Evolutionary conservation across 139 green algal species (phyloP).

Genomic region (Eudorina sp.): DNA sequence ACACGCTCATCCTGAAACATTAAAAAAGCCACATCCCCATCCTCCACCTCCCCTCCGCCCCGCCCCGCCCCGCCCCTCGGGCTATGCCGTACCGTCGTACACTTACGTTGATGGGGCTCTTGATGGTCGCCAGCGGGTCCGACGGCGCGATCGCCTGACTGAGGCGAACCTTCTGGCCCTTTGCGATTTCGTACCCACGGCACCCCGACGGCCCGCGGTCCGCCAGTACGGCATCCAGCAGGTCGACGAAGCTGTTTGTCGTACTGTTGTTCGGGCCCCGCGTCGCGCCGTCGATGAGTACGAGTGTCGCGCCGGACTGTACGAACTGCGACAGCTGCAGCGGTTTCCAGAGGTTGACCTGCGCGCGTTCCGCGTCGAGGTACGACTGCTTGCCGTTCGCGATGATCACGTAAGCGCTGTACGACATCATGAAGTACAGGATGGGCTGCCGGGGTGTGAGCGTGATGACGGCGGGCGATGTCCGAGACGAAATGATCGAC

Average conservation of each 20-base stretch:
- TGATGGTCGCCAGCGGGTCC: background rate
- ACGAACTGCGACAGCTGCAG: slow-evolving; percentile 10
- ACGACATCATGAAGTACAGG: background rate
- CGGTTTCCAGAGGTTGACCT: slow-evolving; percentile 29
- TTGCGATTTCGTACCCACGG: background rate
- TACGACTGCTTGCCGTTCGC: slow-evolving; percentile 22
- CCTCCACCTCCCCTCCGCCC: too few species aligned
- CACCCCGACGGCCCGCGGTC: background rate
- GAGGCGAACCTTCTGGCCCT: background rate
- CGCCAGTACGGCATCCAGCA: background rate
- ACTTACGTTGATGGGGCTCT: background rate
- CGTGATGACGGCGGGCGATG: background rate
- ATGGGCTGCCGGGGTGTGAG: background rate
- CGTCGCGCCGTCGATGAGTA: background rate
- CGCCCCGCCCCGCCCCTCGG: too few species aligned
- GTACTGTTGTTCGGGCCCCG: background rate
- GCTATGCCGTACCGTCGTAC: too few species aligned
- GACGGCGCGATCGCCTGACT: background rate
- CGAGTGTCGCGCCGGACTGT: background rate
- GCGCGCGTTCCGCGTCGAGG: background rate
- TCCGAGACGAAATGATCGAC: background rate
- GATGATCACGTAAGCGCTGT: slow-evolving; percentile 16
- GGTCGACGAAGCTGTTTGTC: background rate
- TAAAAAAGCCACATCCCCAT: too few species aligned
- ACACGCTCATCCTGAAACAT: too few species aligned